Evolutionary conservation across 768 basidiomycete species (phyloP).

Genomic region (Lactifluus hygrophoroides): DNA sequence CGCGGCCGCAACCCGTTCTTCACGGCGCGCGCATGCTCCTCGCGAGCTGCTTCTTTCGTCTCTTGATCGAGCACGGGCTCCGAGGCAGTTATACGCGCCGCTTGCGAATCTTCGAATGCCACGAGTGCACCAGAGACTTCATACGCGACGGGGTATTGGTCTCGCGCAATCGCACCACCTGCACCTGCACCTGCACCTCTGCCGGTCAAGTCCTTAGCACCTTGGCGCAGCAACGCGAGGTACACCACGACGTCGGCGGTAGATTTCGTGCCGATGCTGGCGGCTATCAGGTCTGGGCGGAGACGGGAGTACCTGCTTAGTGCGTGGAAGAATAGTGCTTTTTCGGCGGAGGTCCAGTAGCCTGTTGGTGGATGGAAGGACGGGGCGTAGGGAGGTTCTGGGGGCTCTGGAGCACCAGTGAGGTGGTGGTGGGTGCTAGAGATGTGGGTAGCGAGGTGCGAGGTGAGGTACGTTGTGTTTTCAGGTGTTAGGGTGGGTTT

Average conservation of each 20-base stretch:
- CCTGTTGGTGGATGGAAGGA: constrained; percentile 26
- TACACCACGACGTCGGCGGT: constrained; percentile 62
- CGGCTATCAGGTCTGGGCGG: constrained; percentile 70
- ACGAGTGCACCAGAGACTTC: constrained; percentile 12
- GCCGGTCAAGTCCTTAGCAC: neutral
- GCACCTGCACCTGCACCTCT: no score
- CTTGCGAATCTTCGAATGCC: constrained; percentile 6
- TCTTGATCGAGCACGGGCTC: neutral
- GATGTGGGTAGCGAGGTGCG: constrained; percentile 10
- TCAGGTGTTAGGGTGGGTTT: neutral
- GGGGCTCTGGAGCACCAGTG: neutral
- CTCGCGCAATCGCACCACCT: constrained; percentile 10
- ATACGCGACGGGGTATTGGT: constrained; percentile 6
- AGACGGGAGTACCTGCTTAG: constrained; percentile 58
- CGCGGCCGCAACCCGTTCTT: neutral
- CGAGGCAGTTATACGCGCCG: neutral
- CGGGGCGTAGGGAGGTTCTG: constrained; percentile 18
- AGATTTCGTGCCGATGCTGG: constrained; percentile 55
- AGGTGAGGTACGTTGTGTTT: neutral
- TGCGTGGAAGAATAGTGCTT: constrained; percentile 62
- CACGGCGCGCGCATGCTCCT: neutral
- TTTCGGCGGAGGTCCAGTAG: constrained; percentile 63
- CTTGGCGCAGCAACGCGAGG: constrained; percentile 38
- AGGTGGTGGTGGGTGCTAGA: constrained; percentile 9
- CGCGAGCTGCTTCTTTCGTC: neutral